phyloP scores from a whole-genome alignment of 2,329 filamentous ascomycete species.

The Sclerotinia nivalis region DNA sequence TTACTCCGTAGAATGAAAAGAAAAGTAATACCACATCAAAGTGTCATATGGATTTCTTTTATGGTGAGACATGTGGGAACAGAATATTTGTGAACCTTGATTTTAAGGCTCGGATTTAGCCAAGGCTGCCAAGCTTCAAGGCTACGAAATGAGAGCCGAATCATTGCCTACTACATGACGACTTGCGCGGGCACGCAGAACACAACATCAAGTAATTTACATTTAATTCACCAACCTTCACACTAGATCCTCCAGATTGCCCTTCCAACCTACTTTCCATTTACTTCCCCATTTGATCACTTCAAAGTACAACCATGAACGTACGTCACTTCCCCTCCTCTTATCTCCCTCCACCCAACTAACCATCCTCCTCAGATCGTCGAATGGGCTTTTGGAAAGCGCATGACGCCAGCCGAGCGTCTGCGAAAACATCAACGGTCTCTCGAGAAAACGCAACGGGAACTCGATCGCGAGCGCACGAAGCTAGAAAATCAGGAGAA shows the following conservation, averaged over 20 bases:
- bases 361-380: constrained; percentile 64
- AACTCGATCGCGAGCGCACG: constrained; percentile 89
- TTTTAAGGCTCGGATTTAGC: neutral
- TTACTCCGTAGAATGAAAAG: neutral
- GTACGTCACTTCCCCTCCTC: constrained; percentile 44
- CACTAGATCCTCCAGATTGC: neutral
- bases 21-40: constrained; percentile 5
- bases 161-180: neutral
- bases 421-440: constrained; percentile 93
- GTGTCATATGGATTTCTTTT: neutral
- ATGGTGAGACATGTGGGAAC: neutral
- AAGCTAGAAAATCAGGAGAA: constrained; percentile 99
- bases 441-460: constrained; percentile 94
- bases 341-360: constrained; percentile 2
- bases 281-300: too few species aligned
- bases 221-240: constrained; percentile 3
- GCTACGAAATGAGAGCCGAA: constrained; percentile 11
- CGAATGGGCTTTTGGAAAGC: constrained; percentile 99
- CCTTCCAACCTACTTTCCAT: neutral
- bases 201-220: constrained; percentile 10
- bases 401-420: constrained; percentile 93
- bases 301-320: constrained; percentile 50
- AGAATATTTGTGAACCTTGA: neutral
- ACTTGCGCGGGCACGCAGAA: constrained; percentile 13
- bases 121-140: constrained; percentile 22